Evolutionary conservation across 164 flowering plant species (phyloP), one percentile per base, ranked within the genome.

Genomic region (Magnolia sinica): DNA sequence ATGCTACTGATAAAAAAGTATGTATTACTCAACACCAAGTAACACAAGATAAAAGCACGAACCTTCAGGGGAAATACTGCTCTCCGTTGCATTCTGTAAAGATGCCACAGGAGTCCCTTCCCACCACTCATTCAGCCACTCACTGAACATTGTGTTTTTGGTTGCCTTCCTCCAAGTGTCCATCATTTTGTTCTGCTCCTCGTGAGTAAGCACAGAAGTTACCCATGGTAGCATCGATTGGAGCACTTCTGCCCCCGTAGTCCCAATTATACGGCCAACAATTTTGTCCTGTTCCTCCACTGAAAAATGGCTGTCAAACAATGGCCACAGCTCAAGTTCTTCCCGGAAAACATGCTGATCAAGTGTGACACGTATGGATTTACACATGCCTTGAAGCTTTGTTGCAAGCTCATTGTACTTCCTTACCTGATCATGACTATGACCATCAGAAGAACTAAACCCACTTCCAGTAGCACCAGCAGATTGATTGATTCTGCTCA

Each of bases 111-210:
- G 76, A 74, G 76, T 77, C 82, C 88, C 94, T 76, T 90, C 89
- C 98, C 98, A 95, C 92, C 99, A 95, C 84, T 95, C 99, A 84
- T 87, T 83, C 66, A 95, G 97, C 99, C 99, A 95, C 82, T 95
- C 99, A 74, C 85, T 91, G 79, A 95, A 95, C 99, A 93, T 95
- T 5, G 99, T 95, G 78, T 95, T 95, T 80, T 88, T 93, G 4
- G 99, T 89, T 65, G 97, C 99, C 64, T 93, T 91, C 85, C 89
- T 93, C 97, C 92, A 92, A 9, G 95, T 90, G 79, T 90, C 95
- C 97, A 95, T 92, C 97, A 95, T 89, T 84, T 83, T 90, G 67
- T 91, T 91, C 82, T 95, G 99, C 83, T 95, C 99, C 67, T 93
- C 99, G 82, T 85, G 96, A 66, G 91, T 90, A 70, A 95, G 91